These are phyloP conservation scores for Ailanthus altissimus DNA, from an alignment of 345 rosid species.

Conservation along the genomic window DNA sequence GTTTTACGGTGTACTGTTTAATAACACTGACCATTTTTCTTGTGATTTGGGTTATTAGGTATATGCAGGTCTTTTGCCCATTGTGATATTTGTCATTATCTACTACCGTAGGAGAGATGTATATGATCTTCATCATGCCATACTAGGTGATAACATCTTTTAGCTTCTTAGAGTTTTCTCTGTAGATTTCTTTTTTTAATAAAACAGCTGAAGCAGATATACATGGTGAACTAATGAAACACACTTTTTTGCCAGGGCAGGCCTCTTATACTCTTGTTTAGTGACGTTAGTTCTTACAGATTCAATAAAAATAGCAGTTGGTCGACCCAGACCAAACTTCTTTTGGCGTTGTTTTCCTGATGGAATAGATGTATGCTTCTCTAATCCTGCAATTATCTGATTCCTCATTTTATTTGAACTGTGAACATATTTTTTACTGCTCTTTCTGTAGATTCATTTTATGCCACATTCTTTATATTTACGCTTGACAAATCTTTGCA, in stretches of 20 bases:
- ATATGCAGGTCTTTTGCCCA: constrained; percentile 62
- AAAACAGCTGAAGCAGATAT: not conserved
- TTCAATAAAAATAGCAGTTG: constrained; percentile 77
- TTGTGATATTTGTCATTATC: constrained; percentile 52
- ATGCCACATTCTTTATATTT: constrained; percentile 18
- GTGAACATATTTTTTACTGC: not conserved
- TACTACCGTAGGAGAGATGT: constrained; percentile 72
- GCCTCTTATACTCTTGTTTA: constrained; percentile 67
- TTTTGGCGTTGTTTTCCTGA: constrained; percentile 98
- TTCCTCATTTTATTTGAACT: constrained; percentile 10
- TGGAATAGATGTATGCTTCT: constrained; percentile 70
- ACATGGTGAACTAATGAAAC: constrained; percentile 12
- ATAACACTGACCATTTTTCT: constrained; percentile 5
- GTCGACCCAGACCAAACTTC: constrained; percentile 93
- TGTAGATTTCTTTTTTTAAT: constrained; percentile 1
- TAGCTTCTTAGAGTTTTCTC: not conserved
- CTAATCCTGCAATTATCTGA: constrained; percentile 12
- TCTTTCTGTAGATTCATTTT: not conserved
- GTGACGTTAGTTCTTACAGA: constrained; percentile 77
- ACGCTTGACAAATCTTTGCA: constrained; percentile 14
- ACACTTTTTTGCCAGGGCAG: constrained; percentile 39
- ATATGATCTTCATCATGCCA: constrained; percentile 90
- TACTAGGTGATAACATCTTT: constrained; percentile 51
- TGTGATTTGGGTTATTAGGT: constrained; percentile 39
- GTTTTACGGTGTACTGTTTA: not conserved